Conservation (phyloP, 805 yeast genomes). For the Saturnispora saitoi region DNA sequence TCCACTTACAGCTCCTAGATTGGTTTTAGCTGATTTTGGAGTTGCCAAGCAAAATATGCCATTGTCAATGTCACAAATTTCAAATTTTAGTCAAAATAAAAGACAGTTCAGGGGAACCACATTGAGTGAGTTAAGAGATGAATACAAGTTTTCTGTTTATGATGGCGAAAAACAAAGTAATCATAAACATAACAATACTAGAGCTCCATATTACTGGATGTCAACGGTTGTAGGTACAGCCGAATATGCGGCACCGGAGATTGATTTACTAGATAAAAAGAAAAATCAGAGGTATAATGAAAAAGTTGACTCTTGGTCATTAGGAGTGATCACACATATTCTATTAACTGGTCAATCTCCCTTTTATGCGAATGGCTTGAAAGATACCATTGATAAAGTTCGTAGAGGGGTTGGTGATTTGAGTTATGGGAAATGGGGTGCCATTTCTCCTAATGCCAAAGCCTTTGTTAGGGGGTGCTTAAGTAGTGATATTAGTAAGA, state of each 20-base stretch:
- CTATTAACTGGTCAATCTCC: slow-evolving; percentile 59
- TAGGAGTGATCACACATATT: slow-evolving; percentile 53
- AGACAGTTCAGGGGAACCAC: not conserved
- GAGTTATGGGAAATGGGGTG: slow-evolving; percentile 33
- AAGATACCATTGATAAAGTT: slow-evolving; percentile 34
- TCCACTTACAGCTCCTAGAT: slow-evolving; percentile 43
- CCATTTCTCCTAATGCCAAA: slow-evolving; percentile 35
- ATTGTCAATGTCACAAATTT: slow-evolving; percentile 6
- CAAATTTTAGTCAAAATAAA: not conserved
- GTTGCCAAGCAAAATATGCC: slow-evolving; percentile 26
- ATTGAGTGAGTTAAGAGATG: not conserved
- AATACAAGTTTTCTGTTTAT: not conserved
- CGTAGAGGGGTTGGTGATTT: slow-evolving; percentile 34
- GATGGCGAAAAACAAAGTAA: not conserved
- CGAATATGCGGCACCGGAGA: slow-evolving; percentile 68
- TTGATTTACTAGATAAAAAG: slow-evolving; percentile 31
- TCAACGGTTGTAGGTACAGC: slow-evolving; percentile 38
- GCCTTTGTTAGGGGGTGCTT: slow-evolving; percentile 36
- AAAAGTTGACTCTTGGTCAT: slow-evolving; percentile 63
- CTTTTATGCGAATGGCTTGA: slow-evolving; percentile 39
- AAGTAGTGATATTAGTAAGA: slow-evolving; percentile 27
- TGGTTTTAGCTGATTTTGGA: slow-evolving; percentile 66
- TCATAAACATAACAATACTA: not conserved
- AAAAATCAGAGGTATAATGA: slow-evolving; percentile 30
- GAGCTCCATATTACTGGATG: slow-evolving; percentile 15